These are phyloP conservation scores for Trichothecium sympodiale DNA, from an alignment of 2,329 filamentous ascomycete species.

Conservation along the genomic window DNA sequence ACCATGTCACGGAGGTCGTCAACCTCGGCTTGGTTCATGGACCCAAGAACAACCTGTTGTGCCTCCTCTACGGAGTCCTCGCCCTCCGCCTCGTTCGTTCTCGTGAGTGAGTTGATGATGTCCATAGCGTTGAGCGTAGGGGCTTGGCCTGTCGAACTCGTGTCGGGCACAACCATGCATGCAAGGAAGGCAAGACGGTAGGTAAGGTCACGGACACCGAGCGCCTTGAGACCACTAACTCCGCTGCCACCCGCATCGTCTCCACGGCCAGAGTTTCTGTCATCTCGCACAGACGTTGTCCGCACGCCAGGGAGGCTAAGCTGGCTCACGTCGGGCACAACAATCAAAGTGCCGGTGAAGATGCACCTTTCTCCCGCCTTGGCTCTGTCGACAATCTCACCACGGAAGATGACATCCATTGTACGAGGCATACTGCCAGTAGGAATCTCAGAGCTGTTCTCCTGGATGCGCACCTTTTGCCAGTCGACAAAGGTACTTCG, in stretches of 20 bases:
- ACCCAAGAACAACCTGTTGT: constrained; percentile 77
- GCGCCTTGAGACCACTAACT: constrained; percentile 76
- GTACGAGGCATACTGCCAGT: constrained; percentile 98
- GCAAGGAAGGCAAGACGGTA: constrained; percentile 94
- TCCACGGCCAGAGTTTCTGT: constrained; percentile 58
- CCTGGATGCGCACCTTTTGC: constrained; percentile 97
- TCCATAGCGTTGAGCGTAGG: constrained; percentile 57
- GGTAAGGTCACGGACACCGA: constrained; percentile 90
- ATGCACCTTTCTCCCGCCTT: constrained; percentile 98
- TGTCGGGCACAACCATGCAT: constrained; percentile 91
- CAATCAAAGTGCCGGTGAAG: constrained; percentile 91
- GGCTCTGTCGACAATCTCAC: constrained; percentile 93
- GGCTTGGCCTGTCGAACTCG: constrained; percentile 65
- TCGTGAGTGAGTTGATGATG: constrained; percentile 71
- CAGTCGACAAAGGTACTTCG: constrained; percentile 98
- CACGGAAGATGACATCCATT: constrained; percentile 91
- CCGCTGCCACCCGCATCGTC: constrained; percentile 76
- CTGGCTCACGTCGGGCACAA: constrained; percentile 94
- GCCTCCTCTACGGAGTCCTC: constrained; percentile 70
- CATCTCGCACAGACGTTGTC: constrained; percentile 76
- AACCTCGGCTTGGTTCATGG: constrained; percentile 77
- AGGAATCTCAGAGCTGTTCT: constrained; percentile 96
- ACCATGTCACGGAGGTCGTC: constrained; percentile 89
- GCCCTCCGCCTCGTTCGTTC: constrained; percentile 48
- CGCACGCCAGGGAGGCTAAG: constrained; percentile 78